Base-by-base conservation (phyloP, 305 asterid genomes). In the Fraxinus albicans region DNA sequence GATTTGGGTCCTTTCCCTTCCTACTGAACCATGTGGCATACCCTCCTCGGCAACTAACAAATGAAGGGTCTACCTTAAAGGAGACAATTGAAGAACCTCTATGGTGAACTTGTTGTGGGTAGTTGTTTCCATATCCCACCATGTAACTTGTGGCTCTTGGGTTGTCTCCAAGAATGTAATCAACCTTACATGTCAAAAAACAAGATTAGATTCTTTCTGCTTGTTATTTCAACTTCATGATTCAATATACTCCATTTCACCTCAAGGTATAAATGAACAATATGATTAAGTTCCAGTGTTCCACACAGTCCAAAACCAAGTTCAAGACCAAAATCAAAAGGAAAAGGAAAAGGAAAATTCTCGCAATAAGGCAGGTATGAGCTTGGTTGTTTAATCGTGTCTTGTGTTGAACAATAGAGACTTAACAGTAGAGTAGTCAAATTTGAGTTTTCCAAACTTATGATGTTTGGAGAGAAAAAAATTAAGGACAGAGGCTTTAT, bases 81-180 rank as follows among this genome's bases (percentile, higher is more conserved):
- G 99, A 96, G 17, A 96, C 97, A 76, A 96, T 96, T 40, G 99
- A 96, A 5, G 99, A 92, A 35, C 88, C 99, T 87, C 99, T 87
- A 87, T 96, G 99, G 90, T 95, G 99, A 81, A 96, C 98, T 88
- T 96, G 95, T 85, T 77, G 85, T 0, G 99, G 99, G 84, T 84
- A 95, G 42, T 93, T 96, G 91, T 80, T 95, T n/a, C 99, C 99
- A 65, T 96, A 96, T 47, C 99, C 99, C 42, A 95, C 98, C 98
- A 96, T 93, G 93, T 95, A 96, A 87, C 99, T 96, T 47, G 99
- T 96, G 36, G 97, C 99, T 76, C 99, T 92, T 44, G 99, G 99
- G 83, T 96, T 96, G 87, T 96, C 98, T 60, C 99, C 99, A 23
- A 96, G 96, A 79, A 96, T 93, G 91, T 96, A 96, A 73, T 96